These are phyloP conservation scores for Pestalotiopsis fici DNA, from an alignment of 2,329 filamentous ascomycete species.

Conservation along the genomic window DNA sequence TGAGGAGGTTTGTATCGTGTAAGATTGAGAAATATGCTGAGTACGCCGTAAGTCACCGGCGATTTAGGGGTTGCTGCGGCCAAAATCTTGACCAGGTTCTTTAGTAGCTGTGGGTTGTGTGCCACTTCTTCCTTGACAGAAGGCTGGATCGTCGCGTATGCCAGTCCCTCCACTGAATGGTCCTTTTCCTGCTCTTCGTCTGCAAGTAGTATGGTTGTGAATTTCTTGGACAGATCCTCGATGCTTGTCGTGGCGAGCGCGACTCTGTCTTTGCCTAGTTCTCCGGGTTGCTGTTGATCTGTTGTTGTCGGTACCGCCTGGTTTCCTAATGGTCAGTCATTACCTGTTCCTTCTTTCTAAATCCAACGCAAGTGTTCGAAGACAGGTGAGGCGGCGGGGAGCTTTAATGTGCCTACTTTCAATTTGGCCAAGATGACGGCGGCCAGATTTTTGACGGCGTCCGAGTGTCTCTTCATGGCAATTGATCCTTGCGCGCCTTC, in stretches of 20 bases:
- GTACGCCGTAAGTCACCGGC: conserved; percentile 77
- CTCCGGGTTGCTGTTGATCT: conserved; percentile 34
- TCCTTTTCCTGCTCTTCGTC: conserved; percentile 60
- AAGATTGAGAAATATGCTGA: conserved; percentile 85
- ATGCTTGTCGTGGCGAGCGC: conserved; percentile 60
- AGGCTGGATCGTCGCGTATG: conserved; percentile 86
- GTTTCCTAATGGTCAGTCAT: conserved; percentile 42
- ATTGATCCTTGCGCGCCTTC: conserved; percentile 62
- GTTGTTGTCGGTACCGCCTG: conserved; percentile 55
- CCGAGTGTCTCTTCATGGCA: conserved; percentile 60
- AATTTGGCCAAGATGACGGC: conserved; percentile 77
- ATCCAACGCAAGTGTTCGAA: conserved; percentile 25
- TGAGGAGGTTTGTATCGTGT: conserved; percentile 77
- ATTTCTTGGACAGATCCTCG: conserved; percentile 65
- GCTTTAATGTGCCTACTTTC: conserved; percentile 48
- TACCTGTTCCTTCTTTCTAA: conserved; percentile 18
- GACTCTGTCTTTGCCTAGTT: conserved; percentile 42
- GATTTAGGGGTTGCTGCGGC: conserved; percentile 61
- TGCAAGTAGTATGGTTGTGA: conserved; percentile 66
- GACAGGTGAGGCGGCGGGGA: conserved; percentile 28
- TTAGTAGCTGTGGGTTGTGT: conserved; percentile 67
- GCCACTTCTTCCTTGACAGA: conserved; percentile 81
- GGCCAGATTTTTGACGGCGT: conserved; percentile 64
- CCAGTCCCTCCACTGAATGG: conserved; percentile 84
- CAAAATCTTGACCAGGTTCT: conserved; percentile 67